Evolutionary conservation across 116 monocot species (phyloP).

Genomic region (Phalaenopsis hybrid): DNA sequence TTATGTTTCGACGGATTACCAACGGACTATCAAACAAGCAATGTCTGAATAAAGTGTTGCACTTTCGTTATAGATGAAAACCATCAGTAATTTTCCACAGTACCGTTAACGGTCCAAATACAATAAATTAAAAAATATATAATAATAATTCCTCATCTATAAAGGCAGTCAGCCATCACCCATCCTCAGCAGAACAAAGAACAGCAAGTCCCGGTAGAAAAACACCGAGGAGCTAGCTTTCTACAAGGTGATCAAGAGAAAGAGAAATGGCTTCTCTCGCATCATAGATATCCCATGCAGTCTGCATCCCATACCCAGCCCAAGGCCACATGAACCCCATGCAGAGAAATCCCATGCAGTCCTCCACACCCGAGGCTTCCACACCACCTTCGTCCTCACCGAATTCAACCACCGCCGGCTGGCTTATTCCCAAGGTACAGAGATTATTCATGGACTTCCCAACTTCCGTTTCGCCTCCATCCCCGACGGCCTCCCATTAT

Average conservation of each 20-base stretch:
- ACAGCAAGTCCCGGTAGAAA: too few relatives aligned
- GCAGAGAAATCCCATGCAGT: not conserved
- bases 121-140: too few relatives aligned
- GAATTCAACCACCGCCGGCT: slow-evolving; percentile 8
- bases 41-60: too few relatives aligned
- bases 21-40: too few relatives aligned
- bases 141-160: too few relatives aligned
- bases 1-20: too few relatives aligned
- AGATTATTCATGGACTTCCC: not conserved
- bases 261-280: not conserved
- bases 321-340: slow-evolving; percentile 11
- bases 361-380: slow-evolving; percentile 3
- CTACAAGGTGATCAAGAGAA: not conserved
- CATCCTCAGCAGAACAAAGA: too few relatives aligned
- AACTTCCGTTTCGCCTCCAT: slow-evolving; percentile 6
- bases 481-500: slow-evolving; percentile 7
- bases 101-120: too few relatives aligned
- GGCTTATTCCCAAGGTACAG: not conserved
- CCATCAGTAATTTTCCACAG: too few relatives aligned
- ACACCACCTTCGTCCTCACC: slow-evolving; percentile 5
- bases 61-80: too few relatives aligned
- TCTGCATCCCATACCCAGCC: not conserved
- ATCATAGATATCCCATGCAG: not conserved
- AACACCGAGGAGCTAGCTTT: too few relatives aligned
- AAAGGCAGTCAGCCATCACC: too few relatives aligned